Conservation (phyloP, 2,329 filamentous ascomycete genomes). For the Colletotrichum sp. region DNA sequence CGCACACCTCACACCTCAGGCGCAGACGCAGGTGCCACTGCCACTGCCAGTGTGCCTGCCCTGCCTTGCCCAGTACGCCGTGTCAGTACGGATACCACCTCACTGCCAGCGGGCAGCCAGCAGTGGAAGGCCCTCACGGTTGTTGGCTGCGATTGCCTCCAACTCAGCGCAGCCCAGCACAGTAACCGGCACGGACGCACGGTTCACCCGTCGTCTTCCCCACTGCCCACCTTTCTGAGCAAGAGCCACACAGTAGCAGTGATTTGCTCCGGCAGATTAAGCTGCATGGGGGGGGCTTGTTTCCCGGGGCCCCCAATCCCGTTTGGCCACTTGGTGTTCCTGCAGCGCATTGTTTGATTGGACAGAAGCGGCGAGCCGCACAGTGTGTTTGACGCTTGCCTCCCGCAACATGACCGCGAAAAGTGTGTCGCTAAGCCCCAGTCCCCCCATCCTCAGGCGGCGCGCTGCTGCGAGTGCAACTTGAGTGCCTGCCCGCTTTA, state of each 20-base stretch:
- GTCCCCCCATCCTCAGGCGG: not conserved
- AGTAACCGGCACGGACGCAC: not conserved
- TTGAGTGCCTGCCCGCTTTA: not conserved
- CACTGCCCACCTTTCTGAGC: not conserved
- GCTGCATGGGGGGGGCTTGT: not conserved
- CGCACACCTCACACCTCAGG: not conserved
- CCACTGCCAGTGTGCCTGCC: not conserved
- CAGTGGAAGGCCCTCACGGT: not conserved
- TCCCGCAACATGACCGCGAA: not conserved
- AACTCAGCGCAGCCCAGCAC: not conserved
- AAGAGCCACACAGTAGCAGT: constrained; percentile 8
- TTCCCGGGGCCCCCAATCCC: not conserved
- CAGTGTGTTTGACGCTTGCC: constrained; percentile 1
- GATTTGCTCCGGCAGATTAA: constrained; percentile 4
- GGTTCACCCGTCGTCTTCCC: not conserved
- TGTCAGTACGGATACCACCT: not conserved
- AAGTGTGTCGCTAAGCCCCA: not conserved
- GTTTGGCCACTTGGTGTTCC: constrained; percentile 1
- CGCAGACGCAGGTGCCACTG: not conserved
- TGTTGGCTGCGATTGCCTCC: not conserved
- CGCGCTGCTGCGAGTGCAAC: not conserved
- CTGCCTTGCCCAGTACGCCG: not conserved
- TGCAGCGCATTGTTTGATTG: constrained; percentile 9
- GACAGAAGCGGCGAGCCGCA: constrained; percentile 6
- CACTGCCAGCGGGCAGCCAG: not conserved